Evolutionary conservation across 208 protist species (phyloP).

Genomic region (Acanthamoeba healyi): DNA sequence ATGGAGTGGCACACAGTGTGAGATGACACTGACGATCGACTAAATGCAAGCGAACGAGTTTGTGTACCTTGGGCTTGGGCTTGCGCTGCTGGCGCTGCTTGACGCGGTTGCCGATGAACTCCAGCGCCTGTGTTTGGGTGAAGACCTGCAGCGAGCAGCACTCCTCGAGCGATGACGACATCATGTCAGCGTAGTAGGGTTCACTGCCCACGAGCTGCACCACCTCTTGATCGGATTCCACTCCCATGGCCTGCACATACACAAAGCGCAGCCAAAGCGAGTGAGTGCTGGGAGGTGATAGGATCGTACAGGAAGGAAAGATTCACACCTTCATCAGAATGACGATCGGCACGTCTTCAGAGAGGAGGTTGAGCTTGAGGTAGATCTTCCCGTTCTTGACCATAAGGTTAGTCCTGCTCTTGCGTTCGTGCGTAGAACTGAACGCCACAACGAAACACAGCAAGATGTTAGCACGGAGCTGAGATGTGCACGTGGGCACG

Average conservation of each 20-base stretch:
- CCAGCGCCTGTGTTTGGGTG: constrained; percentile 96
- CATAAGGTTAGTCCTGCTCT: constrained; percentile 95
- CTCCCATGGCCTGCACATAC: constrained; percentile 97
- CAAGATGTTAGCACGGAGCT: background rate
- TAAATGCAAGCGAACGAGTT: background rate
- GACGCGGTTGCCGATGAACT: constrained; percentile 89
- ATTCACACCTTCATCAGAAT: constrained; percentile 95
- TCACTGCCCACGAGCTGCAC: constrained; percentile 97
- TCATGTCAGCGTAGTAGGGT: constrained; percentile 89
- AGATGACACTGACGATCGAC: background rate
- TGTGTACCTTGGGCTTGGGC: constrained; percentile 51
- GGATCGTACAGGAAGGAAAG: background rate
- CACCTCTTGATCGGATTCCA: constrained; percentile 99
- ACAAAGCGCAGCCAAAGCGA: background rate
- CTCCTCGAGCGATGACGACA: constrained; percentile 94
- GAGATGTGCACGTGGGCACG: background rate
- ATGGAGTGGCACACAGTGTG: background rate
- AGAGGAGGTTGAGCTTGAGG: constrained; percentile 98
- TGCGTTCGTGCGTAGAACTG: constrained; percentile 91
- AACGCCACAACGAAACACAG: background rate
- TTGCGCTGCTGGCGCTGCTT: constrained; percentile 73
- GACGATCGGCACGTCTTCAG: constrained; percentile 98
- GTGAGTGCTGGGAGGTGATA: background rate
- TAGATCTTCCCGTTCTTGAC: constrained; percentile 97
- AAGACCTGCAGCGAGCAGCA: constrained; percentile 89